Base-by-base conservation (phyloP, 768 basidiomycete species). In the Lactarius pseudohatsudake region DNA sequence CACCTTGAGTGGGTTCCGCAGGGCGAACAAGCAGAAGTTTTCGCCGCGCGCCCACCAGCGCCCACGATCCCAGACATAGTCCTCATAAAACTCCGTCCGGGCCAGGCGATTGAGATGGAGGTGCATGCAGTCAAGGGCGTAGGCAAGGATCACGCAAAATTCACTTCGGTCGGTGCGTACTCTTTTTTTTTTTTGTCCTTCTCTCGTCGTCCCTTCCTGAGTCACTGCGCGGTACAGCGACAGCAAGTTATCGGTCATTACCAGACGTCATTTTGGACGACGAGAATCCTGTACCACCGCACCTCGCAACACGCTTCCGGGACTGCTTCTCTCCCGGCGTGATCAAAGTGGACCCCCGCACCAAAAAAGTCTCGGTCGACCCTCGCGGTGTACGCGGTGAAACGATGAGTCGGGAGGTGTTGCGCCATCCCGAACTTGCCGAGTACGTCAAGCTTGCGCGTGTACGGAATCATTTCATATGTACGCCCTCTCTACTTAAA, bases 81-180 rank as follows among this genome's bases (percentile, higher is more conserved):
- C 34, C 80, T 99, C 32, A 90, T 89, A 2, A 98, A 98, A 75
- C 79, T 98, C 60, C 82, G 96, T 55, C 96, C 96, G 0, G 96
- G 96, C 6, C 97, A 99, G 77, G 81, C 84, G 59, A 80, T 99
- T 47, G 84, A 92, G 50, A 85, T 92, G 79, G 90, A 94, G 72
- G 72, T 96, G 64, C 95, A 98, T 73, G 96, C 94, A 26, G 80
- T 95, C 67, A 98, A 98, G 73, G 92, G 94, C 16, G 86, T 92
- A 18, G 95, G 95, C 18, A 92, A 92, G 72, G 94, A 96, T 68
- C 96, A 99, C 72, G 95, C 97, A 56, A 99, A 99, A 75, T 99
- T 92, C 76, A 92, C 86, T 65, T 95, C 97, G 36, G 97, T 98
- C 60, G 94, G 95, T 92, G 71, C 64, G 85, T 78, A 4, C 55